phyloP scores from a whole-genome alignment of 73 alveolate species.

The Tetrahymena thermophila region DNA sequence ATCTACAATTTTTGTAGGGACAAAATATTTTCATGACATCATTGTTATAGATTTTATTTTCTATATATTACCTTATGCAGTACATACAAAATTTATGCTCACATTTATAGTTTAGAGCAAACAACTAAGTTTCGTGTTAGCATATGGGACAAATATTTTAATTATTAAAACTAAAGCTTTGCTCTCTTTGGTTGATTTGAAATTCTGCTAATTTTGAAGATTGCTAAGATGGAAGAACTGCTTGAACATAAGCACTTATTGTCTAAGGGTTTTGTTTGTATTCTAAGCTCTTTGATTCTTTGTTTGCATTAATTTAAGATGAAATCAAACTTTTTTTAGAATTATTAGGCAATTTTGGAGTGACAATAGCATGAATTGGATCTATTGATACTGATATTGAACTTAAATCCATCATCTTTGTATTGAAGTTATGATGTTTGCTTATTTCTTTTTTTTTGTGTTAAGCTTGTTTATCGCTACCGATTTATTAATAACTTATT shows the following conservation, averaged over 20 bases:
- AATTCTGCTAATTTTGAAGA: background rate
- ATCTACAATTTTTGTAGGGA: background rate
- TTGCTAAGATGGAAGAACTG: background rate
- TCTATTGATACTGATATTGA: background rate
- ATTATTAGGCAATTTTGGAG: background rate
- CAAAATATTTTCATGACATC: background rate
- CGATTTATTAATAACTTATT: background rate
- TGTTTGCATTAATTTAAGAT: background rate
- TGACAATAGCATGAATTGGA: background rate
- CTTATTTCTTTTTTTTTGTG: background rate
- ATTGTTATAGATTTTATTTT: background rate
- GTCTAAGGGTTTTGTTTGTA: background rate
- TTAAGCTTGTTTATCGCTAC: background rate
- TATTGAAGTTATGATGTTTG: background rate
- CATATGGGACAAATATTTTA: background rate
- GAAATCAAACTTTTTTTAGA: background rate
- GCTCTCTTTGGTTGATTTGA: background rate
- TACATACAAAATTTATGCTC: background rate
- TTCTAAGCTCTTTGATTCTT: background rate
- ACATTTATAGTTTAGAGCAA: background rate
- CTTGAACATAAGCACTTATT: background rate
- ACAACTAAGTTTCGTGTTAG: background rate
- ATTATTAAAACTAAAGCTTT: background rate
- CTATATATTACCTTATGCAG: background rate
- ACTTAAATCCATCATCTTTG: background rate